A percentile compares a stretch with the other conserved stretches of the same genome.
phyloP scores from a whole-genome alignment of 2,329 filamentous ascomycete genomes.

The Aureobasidium leucospermi region DNA sequence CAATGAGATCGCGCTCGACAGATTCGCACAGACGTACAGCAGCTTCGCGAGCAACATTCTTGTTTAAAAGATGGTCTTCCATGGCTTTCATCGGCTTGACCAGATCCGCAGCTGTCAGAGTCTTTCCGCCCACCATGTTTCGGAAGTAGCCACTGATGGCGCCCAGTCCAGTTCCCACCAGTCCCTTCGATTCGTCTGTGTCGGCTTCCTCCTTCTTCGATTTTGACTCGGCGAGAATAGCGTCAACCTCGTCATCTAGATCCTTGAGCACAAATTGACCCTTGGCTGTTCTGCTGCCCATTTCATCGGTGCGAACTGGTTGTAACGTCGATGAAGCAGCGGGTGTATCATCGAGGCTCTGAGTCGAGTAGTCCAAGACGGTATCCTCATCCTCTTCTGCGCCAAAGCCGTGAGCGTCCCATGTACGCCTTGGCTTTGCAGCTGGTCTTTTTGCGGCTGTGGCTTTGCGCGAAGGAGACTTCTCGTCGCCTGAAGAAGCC shows the following conservation, averaged over 20 bases:
- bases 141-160: constrained; percentile 84
- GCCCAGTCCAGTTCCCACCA: constrained; percentile 72
- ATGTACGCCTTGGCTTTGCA: constrained; percentile 79
- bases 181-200: constrained; percentile 45
- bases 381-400: constrained; percentile 73
- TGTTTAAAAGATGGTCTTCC: constrained; percentile 88
- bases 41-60: constrained; percentile 94
- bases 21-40: constrained; percentile 85
- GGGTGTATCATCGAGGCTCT: constrained; percentile 46
- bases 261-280: constrained; percentile 94
- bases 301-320: constrained; percentile 67
- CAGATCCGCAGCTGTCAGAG: constrained; percentile 48
- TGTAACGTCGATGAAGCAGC: constrained; percentile 56
- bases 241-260: constrained; percentile 85
- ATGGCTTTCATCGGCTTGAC: constrained; percentile 91
- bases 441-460: constrained; percentile 41
- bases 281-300: constrained; percentile 77
- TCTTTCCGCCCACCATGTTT: constrained; percentile 92
- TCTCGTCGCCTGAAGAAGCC: constrained; percentile 79
- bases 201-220: constrained; percentile 50
- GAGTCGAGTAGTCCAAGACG: constrained; percentile 82
- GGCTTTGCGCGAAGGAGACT: constrained; percentile 18
- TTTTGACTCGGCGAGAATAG: constrained; percentile 76
- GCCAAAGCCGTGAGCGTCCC: constrained; percentile 82
- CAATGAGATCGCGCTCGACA: constrained; percentile 81